A percentile compares a stretch with the other conserved stretches of the same genome.
Conservation (phyloP, 768 basidiomycete species). For the Royoungia palumana region DNA sequence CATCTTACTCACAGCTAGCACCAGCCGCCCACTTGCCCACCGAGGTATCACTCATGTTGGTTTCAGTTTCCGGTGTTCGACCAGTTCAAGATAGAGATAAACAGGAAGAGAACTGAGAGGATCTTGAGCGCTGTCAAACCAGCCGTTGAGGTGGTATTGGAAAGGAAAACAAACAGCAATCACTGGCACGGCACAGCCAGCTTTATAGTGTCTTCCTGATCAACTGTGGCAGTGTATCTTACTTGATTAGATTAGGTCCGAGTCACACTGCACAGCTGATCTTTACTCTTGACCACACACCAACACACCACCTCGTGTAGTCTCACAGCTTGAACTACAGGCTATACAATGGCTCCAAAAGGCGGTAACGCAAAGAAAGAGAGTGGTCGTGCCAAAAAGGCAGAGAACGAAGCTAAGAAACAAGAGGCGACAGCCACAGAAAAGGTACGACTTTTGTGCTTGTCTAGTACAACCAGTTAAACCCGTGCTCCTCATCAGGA, state of each 20-base stretch:
- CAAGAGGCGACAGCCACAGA: constrained; percentile 56
- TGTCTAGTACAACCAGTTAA: constrained; percentile 1
- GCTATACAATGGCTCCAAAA: constrained; percentile 73
- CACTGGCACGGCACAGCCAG: constrained; percentile 1
- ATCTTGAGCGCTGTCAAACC: background rate
- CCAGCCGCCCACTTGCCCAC: constrained; percentile 36
- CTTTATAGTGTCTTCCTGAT: constrained; percentile 7
- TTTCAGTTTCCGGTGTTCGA: background rate
- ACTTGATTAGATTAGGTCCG: constrained; percentile 22
- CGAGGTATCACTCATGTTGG: constrained; percentile 26
- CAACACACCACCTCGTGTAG: background rate
- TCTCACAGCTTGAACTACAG: constrained; percentile 7
- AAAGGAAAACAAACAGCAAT: background rate
- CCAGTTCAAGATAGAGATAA: background rate
- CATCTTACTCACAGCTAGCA: constrained; percentile 31
- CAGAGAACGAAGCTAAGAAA: constrained; percentile 86
- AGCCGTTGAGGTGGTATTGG: background rate
- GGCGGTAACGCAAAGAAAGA: constrained; percentile 92
- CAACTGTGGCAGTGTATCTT: constrained; percentile 25
- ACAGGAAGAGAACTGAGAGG: background rate
- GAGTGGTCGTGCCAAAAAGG: constrained; percentile 84
- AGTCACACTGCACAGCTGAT: constrained; percentile 20
- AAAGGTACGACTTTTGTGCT: constrained; percentile 42
- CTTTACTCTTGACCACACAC: background rate
- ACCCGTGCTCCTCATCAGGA: constrained; percentile 44